phyloP scores from a whole-genome alignment of 352 stramenopile species.

The Phytophthora chlamydospora region DNA sequence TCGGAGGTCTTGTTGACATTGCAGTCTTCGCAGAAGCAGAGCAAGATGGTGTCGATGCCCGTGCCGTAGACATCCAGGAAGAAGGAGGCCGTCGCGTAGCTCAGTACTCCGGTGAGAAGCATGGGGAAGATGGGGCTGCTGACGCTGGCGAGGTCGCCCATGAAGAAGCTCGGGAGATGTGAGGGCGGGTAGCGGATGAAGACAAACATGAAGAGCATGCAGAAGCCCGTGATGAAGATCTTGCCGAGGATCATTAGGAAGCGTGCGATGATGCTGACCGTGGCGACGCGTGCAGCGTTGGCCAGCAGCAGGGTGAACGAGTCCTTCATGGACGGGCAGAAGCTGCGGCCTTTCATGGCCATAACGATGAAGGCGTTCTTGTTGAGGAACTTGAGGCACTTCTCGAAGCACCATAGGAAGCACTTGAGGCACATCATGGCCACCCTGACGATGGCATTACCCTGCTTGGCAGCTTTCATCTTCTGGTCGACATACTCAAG shows the following conservation, averaged over 20 bases:
- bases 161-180: constrained; percentile 71
- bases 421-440: constrained; percentile 90
- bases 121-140: constrained; percentile 83
- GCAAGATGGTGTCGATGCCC: constrained; percentile 85
- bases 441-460: constrained; percentile 70
- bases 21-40: constrained; percentile 90
- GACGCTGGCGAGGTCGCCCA: constrained; percentile 68
- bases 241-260: constrained; percentile 91
- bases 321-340: constrained; percentile 91
- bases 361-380: constrained; percentile 91
- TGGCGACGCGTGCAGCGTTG: constrained; percentile 93
- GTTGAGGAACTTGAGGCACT: constrained; percentile 91
- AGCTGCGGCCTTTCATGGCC: constrained; percentile 87
- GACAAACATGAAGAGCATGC: constrained; percentile 86
- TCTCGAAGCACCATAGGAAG: constrained; percentile 90
- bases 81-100: constrained; percentile 74
- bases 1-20: constrained; percentile 78
- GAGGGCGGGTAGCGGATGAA: constrained; percentile 70
- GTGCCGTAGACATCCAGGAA: constrained; percentile 87
- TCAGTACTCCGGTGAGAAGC: constrained; percentile 71
- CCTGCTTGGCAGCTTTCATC: constrained; percentile 63
- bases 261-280: constrained; percentile 79
- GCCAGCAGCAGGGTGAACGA: constrained; percentile 96
- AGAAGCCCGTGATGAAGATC: constrained; percentile 82
- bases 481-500: constrained; percentile 88